Percentiles rank a stretch among this genome's conserved stretches.
phyloP scores from a whole-genome alignment of 495 filamentous ascomycete species.

The Cercophora samala region DNA sequence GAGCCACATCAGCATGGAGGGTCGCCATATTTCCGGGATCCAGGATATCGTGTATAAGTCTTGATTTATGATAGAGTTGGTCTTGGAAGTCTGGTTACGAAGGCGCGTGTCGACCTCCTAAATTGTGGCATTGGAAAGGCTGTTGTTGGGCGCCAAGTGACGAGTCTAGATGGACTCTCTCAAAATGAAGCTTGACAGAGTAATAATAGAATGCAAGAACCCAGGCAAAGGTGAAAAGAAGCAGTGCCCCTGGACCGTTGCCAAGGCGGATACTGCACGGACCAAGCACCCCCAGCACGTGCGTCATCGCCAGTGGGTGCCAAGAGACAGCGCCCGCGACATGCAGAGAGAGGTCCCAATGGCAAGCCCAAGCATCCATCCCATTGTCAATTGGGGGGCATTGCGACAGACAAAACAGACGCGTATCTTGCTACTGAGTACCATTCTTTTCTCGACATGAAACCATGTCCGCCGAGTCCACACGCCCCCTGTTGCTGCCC shows the following conservation, averaged over 20 bases:
- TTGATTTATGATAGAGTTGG: no score
- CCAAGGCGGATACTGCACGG: constrained; percentile 3
- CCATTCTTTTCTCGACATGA: constrained; percentile 8
- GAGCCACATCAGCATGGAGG: constrained; percentile 21
- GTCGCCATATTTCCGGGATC: background rate
- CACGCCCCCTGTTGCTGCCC: constrained; percentile 47
- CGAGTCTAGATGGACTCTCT: no score
- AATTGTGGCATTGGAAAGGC: no score
- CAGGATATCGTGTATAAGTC: background rate
- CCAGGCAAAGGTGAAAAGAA: no score
- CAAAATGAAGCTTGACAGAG: no score
- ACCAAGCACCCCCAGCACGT: background rate
- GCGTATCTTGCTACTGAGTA: background rate
- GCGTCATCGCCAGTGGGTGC: background rate
- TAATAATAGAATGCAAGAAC: no score
- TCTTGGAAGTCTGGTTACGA: no score
- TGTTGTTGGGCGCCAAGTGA: no score
- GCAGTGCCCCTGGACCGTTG: background rate
- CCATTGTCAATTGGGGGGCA: background rate
- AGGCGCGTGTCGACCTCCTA: no score
- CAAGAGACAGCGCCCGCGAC: constrained; percentile 4
- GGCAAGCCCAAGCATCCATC: background rate
- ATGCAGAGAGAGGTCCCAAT: background rate
- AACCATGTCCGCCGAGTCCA: constrained; percentile 40
- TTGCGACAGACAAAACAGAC: background rate